Evolutionary conservation across 2,329 filamentous ascomycete species (phyloP).

Genomic region (Dothideomycetes sp.): DNA sequence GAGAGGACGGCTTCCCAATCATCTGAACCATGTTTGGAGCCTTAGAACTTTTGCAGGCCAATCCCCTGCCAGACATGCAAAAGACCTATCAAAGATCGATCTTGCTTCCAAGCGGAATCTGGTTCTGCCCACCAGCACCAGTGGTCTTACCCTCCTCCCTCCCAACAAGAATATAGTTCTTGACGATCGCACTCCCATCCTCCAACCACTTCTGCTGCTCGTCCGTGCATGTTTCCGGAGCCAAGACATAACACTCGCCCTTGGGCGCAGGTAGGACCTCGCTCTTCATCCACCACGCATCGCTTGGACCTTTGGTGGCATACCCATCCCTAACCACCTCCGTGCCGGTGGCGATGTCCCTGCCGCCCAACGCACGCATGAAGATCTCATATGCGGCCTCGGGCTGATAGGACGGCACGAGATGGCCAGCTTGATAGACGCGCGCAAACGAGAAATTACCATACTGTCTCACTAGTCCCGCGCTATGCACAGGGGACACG

Average conservation of each 20-base stretch:
- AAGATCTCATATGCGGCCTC: constrained; percentile 27
- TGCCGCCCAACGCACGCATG: constrained; percentile 22
- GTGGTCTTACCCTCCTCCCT: neutral
- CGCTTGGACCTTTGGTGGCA: constrained; percentile 14
- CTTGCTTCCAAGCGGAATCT: neutral
- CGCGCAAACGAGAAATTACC: constrained; percentile 32
- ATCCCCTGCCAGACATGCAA: neutral
- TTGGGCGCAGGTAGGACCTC: constrained; percentile 17
- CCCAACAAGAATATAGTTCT: constrained; percentile 20
- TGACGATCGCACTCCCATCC: constrained; percentile 19
- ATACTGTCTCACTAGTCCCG: constrained; percentile 22
- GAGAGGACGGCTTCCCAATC: too few species aligned
- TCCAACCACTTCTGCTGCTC: constrained; percentile 18
- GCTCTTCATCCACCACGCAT: constrained; percentile 21
- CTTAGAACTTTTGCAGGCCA: too few species aligned
- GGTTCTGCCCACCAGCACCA: neutral
- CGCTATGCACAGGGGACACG: constrained; percentile 16
- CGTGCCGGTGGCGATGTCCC: constrained; percentile 24
- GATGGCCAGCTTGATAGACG: constrained; percentile 41
- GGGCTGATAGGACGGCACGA: constrained; percentile 27
- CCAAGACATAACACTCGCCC: constrained; percentile 17
- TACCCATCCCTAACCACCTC: constrained; percentile 13
- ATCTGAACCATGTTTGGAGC: too few species aligned
- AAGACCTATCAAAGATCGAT: neutral
- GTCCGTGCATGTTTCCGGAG: constrained; percentile 14